phyloP scores from a whole-genome alignment of 345 rosid genomes.

The Theobroma cacao region DNA sequence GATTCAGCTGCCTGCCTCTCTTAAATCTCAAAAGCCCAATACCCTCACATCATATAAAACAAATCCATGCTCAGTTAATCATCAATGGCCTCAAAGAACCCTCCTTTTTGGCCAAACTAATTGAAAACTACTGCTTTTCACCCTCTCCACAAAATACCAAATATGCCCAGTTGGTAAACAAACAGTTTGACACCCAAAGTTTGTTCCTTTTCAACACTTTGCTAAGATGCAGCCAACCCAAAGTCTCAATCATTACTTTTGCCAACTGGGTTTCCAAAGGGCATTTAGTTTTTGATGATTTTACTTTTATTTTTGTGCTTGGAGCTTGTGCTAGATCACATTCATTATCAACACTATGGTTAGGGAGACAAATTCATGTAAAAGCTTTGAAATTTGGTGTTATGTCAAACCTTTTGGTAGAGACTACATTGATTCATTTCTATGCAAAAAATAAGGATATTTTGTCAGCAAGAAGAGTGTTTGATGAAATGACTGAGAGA shows the following conservation, averaged over 20 bases:
- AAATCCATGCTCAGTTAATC: constrained; percentile 58
- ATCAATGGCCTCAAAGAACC: constrained; percentile 36
- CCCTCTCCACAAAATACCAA: constrained; percentile 30
- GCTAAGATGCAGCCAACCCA: constrained; percentile 51
- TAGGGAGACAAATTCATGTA: constrained; percentile 51
- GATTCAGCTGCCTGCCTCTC: constrained; percentile 22
- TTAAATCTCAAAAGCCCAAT: constrained; percentile 27
- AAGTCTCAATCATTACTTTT: constrained; percentile 42
- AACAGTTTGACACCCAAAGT: constrained; percentile 31
- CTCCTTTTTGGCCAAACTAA: constrained; percentile 37
- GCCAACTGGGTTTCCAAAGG: constrained; percentile 39
- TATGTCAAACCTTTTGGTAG: constrained; percentile 32
- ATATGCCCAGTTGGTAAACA: constrained; percentile 35
- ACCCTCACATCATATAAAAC: constrained; percentile 32
- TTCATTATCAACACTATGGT: constrained; percentile 26
- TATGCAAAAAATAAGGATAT: constrained; percentile 45
- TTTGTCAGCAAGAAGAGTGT: constrained; percentile 43
- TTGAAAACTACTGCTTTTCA: constrained; percentile 41
- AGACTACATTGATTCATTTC: constrained; percentile 55
- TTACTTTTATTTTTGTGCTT: constrained; percentile 45
- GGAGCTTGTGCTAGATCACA: constrained; percentile 61
- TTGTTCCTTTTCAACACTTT: constrained; percentile 65
- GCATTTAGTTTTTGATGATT: constrained; percentile 36
- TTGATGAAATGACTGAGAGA: constrained; percentile 60
- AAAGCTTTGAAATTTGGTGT: constrained; percentile 38